Base-by-base conservation (phyloP, 306 rosid species). In the Cucurbita argyrosperma region DNA sequence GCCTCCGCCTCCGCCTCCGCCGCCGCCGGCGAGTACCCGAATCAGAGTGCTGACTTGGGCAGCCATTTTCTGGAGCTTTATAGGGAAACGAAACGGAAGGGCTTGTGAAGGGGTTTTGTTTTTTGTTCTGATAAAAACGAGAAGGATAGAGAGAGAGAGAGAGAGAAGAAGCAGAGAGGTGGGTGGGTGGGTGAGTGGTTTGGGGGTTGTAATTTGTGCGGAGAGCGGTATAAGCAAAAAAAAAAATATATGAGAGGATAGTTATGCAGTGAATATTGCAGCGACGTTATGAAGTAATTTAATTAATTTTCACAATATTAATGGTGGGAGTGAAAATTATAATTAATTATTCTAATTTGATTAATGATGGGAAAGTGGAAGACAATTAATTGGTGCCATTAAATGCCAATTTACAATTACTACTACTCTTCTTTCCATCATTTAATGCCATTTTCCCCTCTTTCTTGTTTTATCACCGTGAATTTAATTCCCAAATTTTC, bases 41-140 rank as follows among this genome's bases (percentile, higher is more conserved):
- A 91, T 73, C 40, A 95, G 83, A 81, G 92, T 68, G 26, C 88
- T 95, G 4, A 95, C 97, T 26, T 95, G 92, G 46, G 99, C 87
- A 77, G 90, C 99, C 99, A 95, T 95, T 80, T 79, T 80, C 30
- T 56, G 53, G 47, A 74, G 56, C 55, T 58, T 58, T 46, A 56
- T 68, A 47, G 50, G 14, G 18, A 18, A 30, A 14, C 54, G 15
- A 50, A 50, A 15, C 18, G 75, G 9, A 30, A 50, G 7, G 16
- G 35, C 9, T 42, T 40, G n/a, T 18, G 35, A n/a, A 62, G 46
- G 47, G 18, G 42, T 14, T 60, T 12, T 61, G 5, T 0, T 30
- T 14, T 12, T 6, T 1, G 0, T 56, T 56, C 37, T 55, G 61
- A 57, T 21, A 23, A 23, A 60, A 60, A 23, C 2, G 38, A 18